Evolutionary conservation across 2,329 filamentous ascomycete genomes (phyloP), one percentile per base, ranked within the genome.

Genomic region (Colletotrichum trifolii): DNA sequence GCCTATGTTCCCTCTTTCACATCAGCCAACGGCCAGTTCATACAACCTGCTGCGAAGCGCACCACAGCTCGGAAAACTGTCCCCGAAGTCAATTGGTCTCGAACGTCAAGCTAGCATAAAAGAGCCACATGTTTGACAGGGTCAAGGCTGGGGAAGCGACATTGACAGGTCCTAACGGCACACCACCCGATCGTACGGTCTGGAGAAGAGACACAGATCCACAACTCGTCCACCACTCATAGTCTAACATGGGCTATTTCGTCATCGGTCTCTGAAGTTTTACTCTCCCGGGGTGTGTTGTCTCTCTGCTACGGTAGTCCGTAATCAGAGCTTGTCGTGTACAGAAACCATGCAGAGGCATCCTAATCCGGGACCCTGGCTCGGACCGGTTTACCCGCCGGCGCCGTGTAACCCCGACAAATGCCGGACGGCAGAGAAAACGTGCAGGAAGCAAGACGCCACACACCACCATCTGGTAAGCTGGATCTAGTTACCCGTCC

Each of bases 351-450:
- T 25, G 25, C 25, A 25, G 25, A 25, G 4, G 4, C 25, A 25
- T 25, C 25, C 25, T 4, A 25, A 25, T 25, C 42, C 17, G 45
- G 45, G 15, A 25, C 17, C 8, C 17, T 10, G 43, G 11, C 43
- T 34, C 54, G 54, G 54, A 17, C 42, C 42, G 42, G 3, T 52
- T 58, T 12, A 17, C 60, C 39, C 12, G 10, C 15, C 60, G 54
- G 35, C 35, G 34, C 52, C 52, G 52, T 8, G 9, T 8, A 39
- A 8, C 54, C 35, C 39, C 39, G 46, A 25, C 8, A 39, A 57
- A 34, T 47, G 25, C 47, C 60, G 54, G 35, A 35, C 17, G 13
- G 13, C 17, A 54, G 8, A 48, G 11, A 2, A 11, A 40, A 38
- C 34, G 25, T 9, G 35, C 42, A 56, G 34, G 17, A 49, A 7